Evolutionary conservation across 1,284 basidiomycete species (phyloP), one percentile per base, ranked within the genome.

Genomic region (Wallemia mellicola): DNA sequence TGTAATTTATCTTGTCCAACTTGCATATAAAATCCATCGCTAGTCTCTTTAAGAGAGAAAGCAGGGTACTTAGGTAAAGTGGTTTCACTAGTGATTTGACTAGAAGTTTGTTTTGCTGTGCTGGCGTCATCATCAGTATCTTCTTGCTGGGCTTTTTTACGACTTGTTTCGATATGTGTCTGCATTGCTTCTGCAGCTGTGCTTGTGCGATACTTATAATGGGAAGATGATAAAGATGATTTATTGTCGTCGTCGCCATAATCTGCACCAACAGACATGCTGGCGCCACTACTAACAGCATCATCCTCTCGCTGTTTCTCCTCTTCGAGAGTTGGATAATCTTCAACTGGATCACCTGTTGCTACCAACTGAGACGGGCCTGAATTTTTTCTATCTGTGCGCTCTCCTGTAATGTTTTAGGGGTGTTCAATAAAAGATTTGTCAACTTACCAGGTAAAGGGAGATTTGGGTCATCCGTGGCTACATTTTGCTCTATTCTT

Each of bases 1-100:
- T 75, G 69, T 9, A 88, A 64, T 58, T 75, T 72, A 0, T 83
- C 83, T 65, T 85, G 14, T 5, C 38, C 38, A n/a, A 48, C 38
- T 22, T 48, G 38, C 5, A 48, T 48, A 48, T 48, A 48, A n/a
- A 48, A 48, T 11, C 38, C 38, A n/a, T 48, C 38, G 5, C 22
- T 7, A n/a, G 38, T n/a, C 19, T 48, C 38, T n/a, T 48, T 48
- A n/a, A 48, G 38, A 17, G 38, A 11, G n/a, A 48, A 48, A 17
- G 38, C 38, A 11, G 38, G 38, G n/a, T 17, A 48, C 19, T 48
- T 48, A 5, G 38, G 38, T 48, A 48, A 22, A 11, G 38, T n/a
- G n/a, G 38, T 48, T 11, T 48, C 38, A 48, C 14, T 17, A 5
- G 38, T 17, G 3, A n/a, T 48, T 5, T 48, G 14, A 22, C 22